These are phyloP conservation scores for Zoysia matrella DNA, from an alignment of 202 grass and related monocot genomes.

Conservation along the genomic window DNA sequence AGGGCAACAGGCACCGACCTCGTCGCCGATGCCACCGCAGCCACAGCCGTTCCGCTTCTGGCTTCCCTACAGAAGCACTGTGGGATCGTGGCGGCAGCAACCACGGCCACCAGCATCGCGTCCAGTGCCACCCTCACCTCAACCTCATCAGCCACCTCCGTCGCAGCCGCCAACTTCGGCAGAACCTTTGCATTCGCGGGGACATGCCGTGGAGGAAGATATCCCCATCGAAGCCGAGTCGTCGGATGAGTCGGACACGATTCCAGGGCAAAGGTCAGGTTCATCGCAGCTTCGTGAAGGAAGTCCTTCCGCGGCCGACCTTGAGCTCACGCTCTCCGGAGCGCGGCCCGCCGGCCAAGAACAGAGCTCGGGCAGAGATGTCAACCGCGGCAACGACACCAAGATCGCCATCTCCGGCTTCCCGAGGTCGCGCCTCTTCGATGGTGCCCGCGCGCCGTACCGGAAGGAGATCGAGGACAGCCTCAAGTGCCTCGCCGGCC, in stretches of 20 bases:
- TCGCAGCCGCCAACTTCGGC: conserved; percentile 17
- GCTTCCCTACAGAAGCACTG: background rate
- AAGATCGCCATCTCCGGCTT: no score
- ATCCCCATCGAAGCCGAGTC: conserved; percentile 35
- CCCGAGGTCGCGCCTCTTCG: background rate
- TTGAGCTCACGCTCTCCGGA: conserved; percentile 54
- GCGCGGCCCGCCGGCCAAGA: background rate
- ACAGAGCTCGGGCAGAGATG: no score
- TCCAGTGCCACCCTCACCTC: background rate
- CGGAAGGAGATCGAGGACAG: conserved; percentile 64
- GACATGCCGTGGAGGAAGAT: conserved; percentile 10
- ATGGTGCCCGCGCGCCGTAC: conserved; percentile 51
- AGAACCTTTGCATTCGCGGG: background rate
- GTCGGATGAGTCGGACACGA: conserved; percentile 30
- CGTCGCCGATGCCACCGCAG: conserved; percentile 18
- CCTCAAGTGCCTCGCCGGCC: conserved; percentile 47
- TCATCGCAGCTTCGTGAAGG: conserved; percentile 13
- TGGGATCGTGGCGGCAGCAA: conserved; percentile 34
- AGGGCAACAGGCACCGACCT: conserved; percentile 17
- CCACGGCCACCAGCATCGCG: conserved; percentile 1
- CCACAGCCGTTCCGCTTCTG: background rate
- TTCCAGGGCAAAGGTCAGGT: conserved; percentile 19
- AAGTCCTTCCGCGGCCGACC: conserved; percentile 6
- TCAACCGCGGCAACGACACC: no score
- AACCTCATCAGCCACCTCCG: background rate